Evolutionary conservation across 805 yeast species (phyloP), one percentile per base, ranked within the genome.

Genomic region (Ogataea nakhonphanomensis): DNA sequence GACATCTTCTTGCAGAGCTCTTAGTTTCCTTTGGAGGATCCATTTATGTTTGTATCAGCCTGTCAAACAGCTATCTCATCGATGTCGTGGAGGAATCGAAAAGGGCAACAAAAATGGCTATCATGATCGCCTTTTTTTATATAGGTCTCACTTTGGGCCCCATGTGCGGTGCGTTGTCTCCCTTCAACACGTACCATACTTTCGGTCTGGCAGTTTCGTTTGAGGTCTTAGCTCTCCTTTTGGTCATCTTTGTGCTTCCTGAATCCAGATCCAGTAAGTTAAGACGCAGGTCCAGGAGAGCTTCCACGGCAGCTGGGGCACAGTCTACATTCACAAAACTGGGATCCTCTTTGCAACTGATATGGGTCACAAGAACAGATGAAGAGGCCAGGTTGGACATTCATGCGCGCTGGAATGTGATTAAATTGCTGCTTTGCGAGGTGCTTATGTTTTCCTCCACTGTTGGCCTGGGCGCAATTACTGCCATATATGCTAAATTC

Each of bases 131-230:
- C 8, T 61, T 74, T 12, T 60, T 83, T 35, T 81, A 75, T 51
- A 66, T 72, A 3, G 84, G 89, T 0, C 53, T 78, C 48, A 81
- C 82, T 1, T 9, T 73, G 7, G 93, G 91, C 1, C 93, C 95
- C 0, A 45, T 80, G 27, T 38, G 73, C 1, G 80, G 86, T 3
- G 74, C 80, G 25, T 24, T 65, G 0, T 51, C 69, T 3, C 58
- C 65, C 2, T 41, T 59, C 10, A 25, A 49, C 1, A 59, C 76
- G 0, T 39, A 72, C 8, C 61, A 57, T 29, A 30, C 56, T 2
- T 59, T 67, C 25, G 20, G 8, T 6, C 11, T 39, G 10, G 30
- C 45, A 8, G 29, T 57, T 4, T 25, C 43, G 0, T 33, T 64
- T 12, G 54, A 65, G 5, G 54, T 66, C 6, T 5, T 73, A 2